Percentiles rank a stretch among this genome's conserved stretches.
phyloP scores from a whole-genome alignment of 371 early-diverging fungal species.

The Mortierella sp. region DNA sequence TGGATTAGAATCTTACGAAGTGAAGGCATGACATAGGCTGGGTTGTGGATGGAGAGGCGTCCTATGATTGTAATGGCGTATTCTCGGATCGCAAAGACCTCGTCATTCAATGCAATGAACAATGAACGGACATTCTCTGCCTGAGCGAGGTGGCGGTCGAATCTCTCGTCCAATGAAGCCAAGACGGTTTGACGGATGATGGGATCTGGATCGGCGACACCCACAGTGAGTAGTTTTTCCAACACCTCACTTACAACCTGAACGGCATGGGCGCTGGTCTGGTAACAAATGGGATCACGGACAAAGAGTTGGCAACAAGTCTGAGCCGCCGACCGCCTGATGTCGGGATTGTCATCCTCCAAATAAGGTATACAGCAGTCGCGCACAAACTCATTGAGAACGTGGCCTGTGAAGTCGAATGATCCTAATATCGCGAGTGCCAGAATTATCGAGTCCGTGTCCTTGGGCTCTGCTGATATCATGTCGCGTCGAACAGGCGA shows the following conservation, averaged over 20 bases:
- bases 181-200: constrained; percentile 85
- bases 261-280: constrained; percentile 86
- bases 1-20: constrained; percentile 90
- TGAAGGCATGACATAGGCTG: constrained; percentile 93
- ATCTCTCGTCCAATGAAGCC: constrained; percentile 80
- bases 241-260: constrained; percentile 91
- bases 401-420: constrained; percentile 88
- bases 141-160: constrained; percentile 92
- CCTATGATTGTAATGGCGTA: constrained; percentile 89
- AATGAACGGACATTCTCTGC: constrained; percentile 91
- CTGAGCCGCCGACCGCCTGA: constrained; percentile 89
- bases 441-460: constrained; percentile 82
- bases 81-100: constrained; percentile 90
- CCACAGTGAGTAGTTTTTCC: constrained; percentile 87
- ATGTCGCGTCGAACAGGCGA: constrained; percentile 59
- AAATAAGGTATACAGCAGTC: constrained; percentile 89
- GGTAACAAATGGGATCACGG: constrained; percentile 78
- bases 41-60: constrained; percentile 86
- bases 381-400: constrained; percentile 91
- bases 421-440: constrained; percentile 89
- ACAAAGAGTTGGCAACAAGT: constrained; percentile 89
- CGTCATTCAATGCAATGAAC: constrained; percentile 93
- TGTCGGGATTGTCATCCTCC: constrained; percentile 84
- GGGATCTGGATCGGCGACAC: constrained; percentile 91
- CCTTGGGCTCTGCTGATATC: constrained; percentile 65